phyloP scores from a whole-genome alignment of 2,329 filamentous ascomycete species.

The Geosmithia putterillii region DNA sequence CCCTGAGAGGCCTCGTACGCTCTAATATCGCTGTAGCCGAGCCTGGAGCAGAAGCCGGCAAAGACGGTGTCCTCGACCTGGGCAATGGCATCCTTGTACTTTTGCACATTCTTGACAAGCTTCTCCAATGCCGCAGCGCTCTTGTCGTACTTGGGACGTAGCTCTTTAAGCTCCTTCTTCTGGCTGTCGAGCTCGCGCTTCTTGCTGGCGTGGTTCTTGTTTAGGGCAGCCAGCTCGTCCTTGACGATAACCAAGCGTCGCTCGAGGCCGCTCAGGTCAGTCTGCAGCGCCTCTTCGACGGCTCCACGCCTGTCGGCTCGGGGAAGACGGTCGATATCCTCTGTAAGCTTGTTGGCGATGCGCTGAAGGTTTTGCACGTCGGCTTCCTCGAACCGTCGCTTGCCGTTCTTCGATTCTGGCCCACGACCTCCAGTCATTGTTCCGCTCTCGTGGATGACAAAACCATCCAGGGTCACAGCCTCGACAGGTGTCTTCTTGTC shows the following conservation, averaged over 20 bases:
- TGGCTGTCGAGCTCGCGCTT: constrained; percentile 67
- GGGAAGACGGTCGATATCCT: constrained; percentile 69
- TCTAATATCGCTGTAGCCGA: constrained; percentile 81
- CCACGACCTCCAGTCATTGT: constrained; percentile 92
- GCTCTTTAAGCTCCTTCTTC: constrained; percentile 60
- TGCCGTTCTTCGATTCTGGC: constrained; percentile 58
- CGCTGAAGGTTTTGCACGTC: constrained; percentile 78
- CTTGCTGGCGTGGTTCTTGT: constrained; percentile 77
- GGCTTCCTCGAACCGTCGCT: constrained; percentile 78
- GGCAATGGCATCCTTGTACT: constrained; percentile 52
- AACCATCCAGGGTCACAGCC: constrained; percentile 89
- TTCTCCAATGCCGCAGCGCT: constrained; percentile 57
- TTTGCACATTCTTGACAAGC: constrained; percentile 34
- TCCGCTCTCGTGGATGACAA: constrained; percentile 90
- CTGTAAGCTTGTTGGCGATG: constrained; percentile 61
- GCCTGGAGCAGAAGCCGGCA: constrained; percentile 67
- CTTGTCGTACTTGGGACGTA: constrained; percentile 66
- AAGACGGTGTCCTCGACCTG: constrained; percentile 85
- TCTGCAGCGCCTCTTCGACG: constrained; percentile 71
- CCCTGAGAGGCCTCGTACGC: constrained; percentile 92
- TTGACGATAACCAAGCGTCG: constrained; percentile 59
- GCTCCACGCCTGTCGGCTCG: constrained; percentile 62
- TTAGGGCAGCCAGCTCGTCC: constrained; percentile 65
- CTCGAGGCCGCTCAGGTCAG: constrained; percentile 68
- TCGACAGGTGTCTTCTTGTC: constrained; percentile 78